phyloP scores from a whole-genome alignment of 495 filamentous ascomycete genomes.

The Podospora fimiseda region DNA sequence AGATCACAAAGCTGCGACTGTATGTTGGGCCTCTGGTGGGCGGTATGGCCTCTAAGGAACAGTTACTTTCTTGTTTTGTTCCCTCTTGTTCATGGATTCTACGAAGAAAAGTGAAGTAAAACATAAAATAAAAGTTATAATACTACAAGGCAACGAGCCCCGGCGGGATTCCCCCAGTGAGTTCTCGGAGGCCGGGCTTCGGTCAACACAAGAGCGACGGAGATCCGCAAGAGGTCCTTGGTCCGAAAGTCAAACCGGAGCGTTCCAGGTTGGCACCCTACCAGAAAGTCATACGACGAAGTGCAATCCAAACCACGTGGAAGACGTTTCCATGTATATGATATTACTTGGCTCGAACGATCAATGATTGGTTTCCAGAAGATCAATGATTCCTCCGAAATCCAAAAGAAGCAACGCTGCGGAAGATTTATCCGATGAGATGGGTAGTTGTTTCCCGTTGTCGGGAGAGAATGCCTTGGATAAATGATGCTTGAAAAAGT shows the following conservation, averaged over 20 bases:
- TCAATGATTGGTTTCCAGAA: not conserved
- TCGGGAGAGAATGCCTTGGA: conserved; percentile 1
- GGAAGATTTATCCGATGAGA: conserved; percentile 3
- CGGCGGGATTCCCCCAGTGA: too few species aligned
- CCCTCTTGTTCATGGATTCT: too few species aligned
- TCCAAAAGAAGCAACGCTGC: not conserved
- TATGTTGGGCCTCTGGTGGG: conserved; percentile 21
- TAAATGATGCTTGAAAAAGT: conserved; percentile 4
- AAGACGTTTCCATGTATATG: not conserved
- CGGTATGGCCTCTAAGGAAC: conserved; percentile 16
- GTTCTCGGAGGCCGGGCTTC: too few species aligned
- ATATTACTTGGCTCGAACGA: not conserved
- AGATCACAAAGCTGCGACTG: conserved; percentile 12
- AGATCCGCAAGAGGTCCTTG: not conserved
- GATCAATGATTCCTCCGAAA: not conserved
- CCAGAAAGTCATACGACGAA: too few species aligned
- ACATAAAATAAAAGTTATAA: not conserved
- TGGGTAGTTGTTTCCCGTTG: not conserved
- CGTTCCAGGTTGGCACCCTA: too few species aligned
- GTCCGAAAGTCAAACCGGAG: too few species aligned
- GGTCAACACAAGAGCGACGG: too few species aligned
- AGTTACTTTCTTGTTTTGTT: too few species aligned
- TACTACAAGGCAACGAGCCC: too few species aligned
- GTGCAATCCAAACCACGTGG: not conserved
- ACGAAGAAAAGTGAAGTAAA: too few species aligned